These are phyloP conservation scores for Pichia nanzhaoensis DNA, from an alignment of 805 yeast genomes.

Conservation along the genomic window DNA sequence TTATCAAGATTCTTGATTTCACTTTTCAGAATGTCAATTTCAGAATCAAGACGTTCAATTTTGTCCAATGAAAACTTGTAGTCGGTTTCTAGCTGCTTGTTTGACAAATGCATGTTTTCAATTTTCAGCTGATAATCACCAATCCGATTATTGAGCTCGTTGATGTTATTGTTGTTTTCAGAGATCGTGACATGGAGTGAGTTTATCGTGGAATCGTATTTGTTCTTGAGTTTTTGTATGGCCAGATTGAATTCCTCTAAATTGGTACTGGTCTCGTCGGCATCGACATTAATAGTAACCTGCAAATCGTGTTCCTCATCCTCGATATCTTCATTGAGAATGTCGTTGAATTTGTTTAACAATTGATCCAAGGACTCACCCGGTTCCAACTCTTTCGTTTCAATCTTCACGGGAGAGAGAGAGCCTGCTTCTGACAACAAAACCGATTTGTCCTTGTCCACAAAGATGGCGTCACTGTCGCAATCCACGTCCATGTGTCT, in stretches of 20 bases:
- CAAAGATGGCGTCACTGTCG: not conserved
- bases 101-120: conserved; percentile 6
- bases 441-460: not conserved
- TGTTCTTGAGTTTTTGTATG: conserved; percentile 1
- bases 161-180: conserved; percentile 2
- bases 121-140: conserved; percentile 4
- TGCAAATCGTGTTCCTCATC: not conserved
- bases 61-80: not conserved
- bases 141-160: conserved; percentile 5
- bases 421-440: not conserved
- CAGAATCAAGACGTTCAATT: conserved; percentile 3
- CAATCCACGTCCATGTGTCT: not conserved
- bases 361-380: not conserved
- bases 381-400: not conserved
- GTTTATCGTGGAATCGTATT: conserved; percentile 4
- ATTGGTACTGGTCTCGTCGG: not conserved
- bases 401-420: not conserved
- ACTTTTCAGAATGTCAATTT: conserved; percentile 2
- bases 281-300: not conserved
- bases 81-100: conserved; percentile 1
- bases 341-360: not conserved
- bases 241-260: not conserved
- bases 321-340: not conserved
- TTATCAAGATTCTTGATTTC: conserved; percentile 1
- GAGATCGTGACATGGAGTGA: not conserved